These are phyloP conservation scores for Gentiana macrophylla DNA, from an alignment of 257 asterid species.

Conservation along the genomic window DNA sequence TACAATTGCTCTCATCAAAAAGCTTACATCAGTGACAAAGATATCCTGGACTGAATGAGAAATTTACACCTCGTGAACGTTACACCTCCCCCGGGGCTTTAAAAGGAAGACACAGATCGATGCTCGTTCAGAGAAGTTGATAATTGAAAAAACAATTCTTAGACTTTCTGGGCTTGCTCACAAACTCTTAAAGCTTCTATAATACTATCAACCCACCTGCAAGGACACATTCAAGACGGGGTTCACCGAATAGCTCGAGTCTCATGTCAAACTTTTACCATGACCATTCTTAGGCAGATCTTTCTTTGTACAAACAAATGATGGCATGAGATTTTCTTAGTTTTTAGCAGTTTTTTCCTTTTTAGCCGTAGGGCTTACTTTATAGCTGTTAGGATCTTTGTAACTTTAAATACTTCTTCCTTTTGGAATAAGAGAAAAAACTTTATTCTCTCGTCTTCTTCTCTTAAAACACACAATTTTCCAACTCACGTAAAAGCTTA, in stretches of 20 bases:
- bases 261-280: neutral
- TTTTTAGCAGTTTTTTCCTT: too few species aligned
- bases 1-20: slow-evolving; percentile 1
- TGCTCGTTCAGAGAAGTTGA: neutral
- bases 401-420: too few species aligned
- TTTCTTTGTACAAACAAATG: too few species aligned
- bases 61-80: neutral
- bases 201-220: slow-evolving; percentile 71
- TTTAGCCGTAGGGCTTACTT: too few species aligned
- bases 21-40: neutral
- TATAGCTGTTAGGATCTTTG: too few species aligned
- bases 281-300: neutral
- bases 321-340: too few species aligned
- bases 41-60: too few species aligned
- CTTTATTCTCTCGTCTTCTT: too few species aligned
- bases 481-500: too few species aligned
- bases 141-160: slow-evolving; percentile 5
- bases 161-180: slow-evolving; percentile 37
- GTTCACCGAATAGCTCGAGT: neutral
- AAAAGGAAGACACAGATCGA: neutral
- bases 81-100: too few species aligned
- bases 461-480: too few species aligned
- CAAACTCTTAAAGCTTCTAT: slow-evolving; percentile 47
- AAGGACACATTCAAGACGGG: neutral
- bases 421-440: too few species aligned